Evolutionary conservation across 2,329 filamentous ascomycete species (phyloP).

Genomic region (Diplodia seriata): DNA sequence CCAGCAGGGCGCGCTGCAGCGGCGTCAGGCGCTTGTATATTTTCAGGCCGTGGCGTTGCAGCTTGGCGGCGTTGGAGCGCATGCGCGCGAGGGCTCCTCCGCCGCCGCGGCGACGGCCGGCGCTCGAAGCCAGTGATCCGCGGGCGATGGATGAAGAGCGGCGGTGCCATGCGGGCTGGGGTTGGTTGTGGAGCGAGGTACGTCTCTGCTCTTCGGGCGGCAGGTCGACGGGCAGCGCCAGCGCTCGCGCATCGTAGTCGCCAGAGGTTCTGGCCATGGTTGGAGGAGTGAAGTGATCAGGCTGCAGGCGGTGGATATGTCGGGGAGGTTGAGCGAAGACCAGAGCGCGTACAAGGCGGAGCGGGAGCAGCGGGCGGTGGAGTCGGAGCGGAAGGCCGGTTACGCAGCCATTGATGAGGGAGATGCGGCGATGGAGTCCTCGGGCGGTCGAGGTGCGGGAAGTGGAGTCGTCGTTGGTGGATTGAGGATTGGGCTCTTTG

Average conservation of each 20-base stretch:
- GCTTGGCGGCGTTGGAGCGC: conserved; percentile 52
- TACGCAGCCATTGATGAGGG: conserved; percentile 7
- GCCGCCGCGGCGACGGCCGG: conserved; percentile 35
- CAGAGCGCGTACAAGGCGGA: not conserved
- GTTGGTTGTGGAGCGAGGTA: conserved; percentile 37
- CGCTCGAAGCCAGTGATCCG: conserved; percentile 34
- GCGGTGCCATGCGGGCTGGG: conserved; percentile 59
- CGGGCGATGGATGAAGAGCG: conserved; percentile 46
- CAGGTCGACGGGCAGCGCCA: conserved; percentile 59
- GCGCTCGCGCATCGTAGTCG: conserved; percentile 61
- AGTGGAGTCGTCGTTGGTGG: not conserved
- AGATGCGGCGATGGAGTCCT: conserved; percentile 8
- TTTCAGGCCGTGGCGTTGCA: conserved; percentile 55
- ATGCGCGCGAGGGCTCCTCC: conserved; percentile 50
- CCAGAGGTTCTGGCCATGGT: conserved; percentile 43
- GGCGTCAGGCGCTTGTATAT: conserved; percentile 64
- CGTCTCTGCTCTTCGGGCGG: conserved; percentile 54
- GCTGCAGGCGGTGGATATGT: conserved; percentile 1
- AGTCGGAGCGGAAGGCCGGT: not conserved
- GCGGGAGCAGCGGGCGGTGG: not conserved
- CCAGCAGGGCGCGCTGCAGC: conserved; percentile 67
- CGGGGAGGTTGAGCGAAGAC: conserved; percentile 6
- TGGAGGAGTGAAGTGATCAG: not conserved
- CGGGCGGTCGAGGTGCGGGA: not conserved
- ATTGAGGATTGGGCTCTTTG: not conserved